A percentile compares a stretch with the other conserved stretches of the same genome.
Evolutionary conservation across 2,329 filamentous ascomycete species (phyloP).

Genomic region (Cercospora citrullina): DNA sequence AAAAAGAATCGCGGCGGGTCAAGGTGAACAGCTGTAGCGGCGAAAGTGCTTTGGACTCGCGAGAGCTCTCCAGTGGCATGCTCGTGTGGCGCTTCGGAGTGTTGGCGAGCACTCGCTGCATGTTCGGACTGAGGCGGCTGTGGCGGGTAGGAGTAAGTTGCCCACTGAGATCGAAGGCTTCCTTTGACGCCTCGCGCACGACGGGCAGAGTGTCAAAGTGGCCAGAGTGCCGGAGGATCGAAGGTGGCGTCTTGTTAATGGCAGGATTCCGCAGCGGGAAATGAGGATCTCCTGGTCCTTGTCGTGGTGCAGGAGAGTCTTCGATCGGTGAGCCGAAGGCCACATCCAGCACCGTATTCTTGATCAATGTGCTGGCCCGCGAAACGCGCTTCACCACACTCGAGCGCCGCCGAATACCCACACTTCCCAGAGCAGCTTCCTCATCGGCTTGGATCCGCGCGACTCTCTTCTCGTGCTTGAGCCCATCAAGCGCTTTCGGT

Average conservation of each 20-base stretch:
- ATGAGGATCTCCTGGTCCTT: neutral
- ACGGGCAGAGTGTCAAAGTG: constrained; percentile 14
- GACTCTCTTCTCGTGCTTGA: constrained; percentile 20
- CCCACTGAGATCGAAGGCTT: constrained; percentile 1
- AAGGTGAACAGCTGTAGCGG: constrained; percentile 11
- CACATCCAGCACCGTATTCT: constrained; percentile 18
- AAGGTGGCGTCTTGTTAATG: neutral
- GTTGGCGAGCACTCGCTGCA: constrained; percentile 10
- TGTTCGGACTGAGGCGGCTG: constrained; percentile 10
- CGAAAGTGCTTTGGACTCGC: constrained; percentile 9
- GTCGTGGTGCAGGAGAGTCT: neutral
- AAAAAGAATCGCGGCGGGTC: neutral
- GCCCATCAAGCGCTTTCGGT: constrained; percentile 32
- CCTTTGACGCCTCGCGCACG: constrained; percentile 24
- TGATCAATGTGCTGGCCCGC: constrained; percentile 15
- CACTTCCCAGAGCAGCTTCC: constrained; percentile 23
- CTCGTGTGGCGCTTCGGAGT: constrained; percentile 15
- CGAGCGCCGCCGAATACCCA: constrained; percentile 22
- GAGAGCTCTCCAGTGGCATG: constrained; percentile 12
- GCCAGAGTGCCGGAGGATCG: constrained; percentile 7
- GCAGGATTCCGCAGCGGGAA: neutral
- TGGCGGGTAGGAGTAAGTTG: neutral
- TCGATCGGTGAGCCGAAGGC: constrained; percentile 11
- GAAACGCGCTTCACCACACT: constrained; percentile 19
- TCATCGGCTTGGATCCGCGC: constrained; percentile 17